These are phyloP conservation scores for Entoloma clypeatum DNA, from an alignment of 1,284 basidiomycete species.

Conservation along the genomic window DNA sequence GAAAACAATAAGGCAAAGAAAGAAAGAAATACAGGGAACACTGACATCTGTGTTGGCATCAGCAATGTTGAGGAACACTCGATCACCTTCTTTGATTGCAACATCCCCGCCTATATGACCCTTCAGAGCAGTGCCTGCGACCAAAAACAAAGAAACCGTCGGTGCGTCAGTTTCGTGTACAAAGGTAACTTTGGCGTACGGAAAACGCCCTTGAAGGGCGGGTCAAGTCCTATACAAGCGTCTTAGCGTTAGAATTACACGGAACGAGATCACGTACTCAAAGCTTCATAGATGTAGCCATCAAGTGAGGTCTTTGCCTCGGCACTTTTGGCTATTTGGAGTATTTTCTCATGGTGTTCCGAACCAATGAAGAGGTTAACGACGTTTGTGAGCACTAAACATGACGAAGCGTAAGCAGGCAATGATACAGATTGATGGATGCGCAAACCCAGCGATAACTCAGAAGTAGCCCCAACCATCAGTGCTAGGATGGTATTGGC, in stretches of 20 bases:
- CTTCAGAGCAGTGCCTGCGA: conserved; percentile 42
- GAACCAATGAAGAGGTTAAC: conserved; percentile 60
- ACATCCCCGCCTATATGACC: conserved; percentile 42
- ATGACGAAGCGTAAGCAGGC: background rate
- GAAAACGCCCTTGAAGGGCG: conserved; percentile 46
- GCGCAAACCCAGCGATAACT: conserved; percentile 60
- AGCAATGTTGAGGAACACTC: conserved; percentile 58
- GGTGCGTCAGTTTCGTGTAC: background rate
- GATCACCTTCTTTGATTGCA: conserved; percentile 42
- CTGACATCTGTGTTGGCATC: conserved; percentile 55
- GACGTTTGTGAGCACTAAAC: conserved; percentile 36
- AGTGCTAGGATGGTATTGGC: conserved; percentile 70
- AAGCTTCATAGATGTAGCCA: conserved; percentile 60
- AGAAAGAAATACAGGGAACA: conserved; percentile 10
- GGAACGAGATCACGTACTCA: conserved; percentile 45
- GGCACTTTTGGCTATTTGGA: conserved; percentile 32
- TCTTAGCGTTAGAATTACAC: background rate
- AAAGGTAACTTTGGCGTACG: conserved; percentile 35
- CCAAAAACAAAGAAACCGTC: background rate
- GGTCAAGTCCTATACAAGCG: conserved; percentile 37
- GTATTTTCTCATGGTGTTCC: conserved; percentile 38
- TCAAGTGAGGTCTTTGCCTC: conserved; percentile 39
- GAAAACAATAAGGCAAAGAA: conserved; percentile 5
- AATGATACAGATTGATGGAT: background rate
- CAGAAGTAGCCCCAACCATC: conserved; percentile 62